Evolutionary conservation across 31 red algal genomes (phyloP).

Genomic region (Asparagopsis taxiformis): DNA sequence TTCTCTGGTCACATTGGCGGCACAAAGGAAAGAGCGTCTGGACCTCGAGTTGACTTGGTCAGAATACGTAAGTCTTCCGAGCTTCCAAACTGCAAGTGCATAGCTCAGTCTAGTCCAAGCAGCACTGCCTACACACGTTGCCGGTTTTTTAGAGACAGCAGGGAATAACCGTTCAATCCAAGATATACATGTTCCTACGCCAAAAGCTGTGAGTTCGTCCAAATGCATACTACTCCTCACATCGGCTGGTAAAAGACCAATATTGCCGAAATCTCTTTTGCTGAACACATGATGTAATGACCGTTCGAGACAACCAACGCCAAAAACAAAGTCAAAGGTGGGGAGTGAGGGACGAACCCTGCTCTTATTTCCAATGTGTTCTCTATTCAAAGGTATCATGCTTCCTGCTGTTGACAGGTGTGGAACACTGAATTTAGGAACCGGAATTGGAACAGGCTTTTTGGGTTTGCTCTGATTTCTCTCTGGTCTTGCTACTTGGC

Average conservation of each 20-base stretch:
- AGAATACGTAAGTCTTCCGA: constrained; percentile 1
- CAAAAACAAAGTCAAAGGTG: not conserved
- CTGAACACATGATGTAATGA: constrained; percentile 10
- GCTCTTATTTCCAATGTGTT: not conserved
- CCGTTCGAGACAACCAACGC: constrained; percentile 6
- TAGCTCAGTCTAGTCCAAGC: constrained; percentile 53
- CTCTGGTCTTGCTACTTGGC: too few species aligned
- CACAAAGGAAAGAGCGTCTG: constrained; percentile 14
- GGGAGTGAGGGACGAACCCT: not conserved
- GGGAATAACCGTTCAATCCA: constrained; percentile 35
- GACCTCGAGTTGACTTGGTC: not conserved
- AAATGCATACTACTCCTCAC: constrained; percentile 8
- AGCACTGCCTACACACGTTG: constrained; percentile 43
- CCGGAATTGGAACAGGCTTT: too few species aligned
- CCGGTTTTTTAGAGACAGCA: constrained; percentile 17
- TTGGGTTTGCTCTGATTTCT: too few species aligned
- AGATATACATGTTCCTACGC: constrained; percentile 18
- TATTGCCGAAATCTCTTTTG: constrained; percentile 19
- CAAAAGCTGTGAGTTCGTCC: not conserved
- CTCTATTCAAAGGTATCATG: constrained; percentile 16
- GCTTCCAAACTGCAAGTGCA: constrained; percentile 49
- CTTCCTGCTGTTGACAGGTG: constrained; percentile 19
- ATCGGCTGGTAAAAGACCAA: constrained; percentile 28
- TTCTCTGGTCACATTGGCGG: constrained; percentile 45
- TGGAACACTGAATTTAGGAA: too few species aligned